Evolutionary conservation across 495 filamentous ascomycete genomes (phyloP), one percentile per base, ranked within the genome.

Genomic region (Chaetomidium leptoderma): DNA sequence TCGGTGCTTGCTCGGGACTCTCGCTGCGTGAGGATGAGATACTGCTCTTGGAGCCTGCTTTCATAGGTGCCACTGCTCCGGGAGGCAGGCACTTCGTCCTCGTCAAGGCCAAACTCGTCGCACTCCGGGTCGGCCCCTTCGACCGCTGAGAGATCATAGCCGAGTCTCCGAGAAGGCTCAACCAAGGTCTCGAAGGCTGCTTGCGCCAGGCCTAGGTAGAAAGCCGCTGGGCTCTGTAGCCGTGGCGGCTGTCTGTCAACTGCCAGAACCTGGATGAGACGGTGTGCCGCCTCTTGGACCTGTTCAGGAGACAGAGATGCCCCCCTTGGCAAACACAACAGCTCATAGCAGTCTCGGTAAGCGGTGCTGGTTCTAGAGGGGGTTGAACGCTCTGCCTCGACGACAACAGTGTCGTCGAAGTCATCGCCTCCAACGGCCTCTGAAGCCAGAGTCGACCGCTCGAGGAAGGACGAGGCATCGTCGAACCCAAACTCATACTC

Each of bases 241-340:
- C 78, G 68, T 17, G 73, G 52, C 2, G 82, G 78, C 53, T 83
- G 81, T 53, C 79, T 81, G 59, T 86, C 83, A 11, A 82, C 79
- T 53, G 83, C 79, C 48, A 86, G 82, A 42, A 75, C 76, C n/a
- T 81, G 75, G 23, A 76, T 76, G 27, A 84, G 71, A 13, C 72
- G 74, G 33, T 72, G 74, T 58, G 81, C 83, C 11, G 80, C 78
- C 19, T 71, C 74, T 30, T 77, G 76, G 55, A 86, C 78, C 26
- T 81, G 72, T 23, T 74, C 61, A 6, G 77, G 70, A 29, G 77
- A 75, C 4, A 82, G 73, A 0, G 74, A 64, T 9, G 78, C 74
- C 0, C 73, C 62, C 42, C 68, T 70, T 6, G 75, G 64, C 26
- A 83, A 71, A 16, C 78, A 77, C n/a, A 83, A 67, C 29, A 81